A percentile compares a stretch with the other conserved stretches of the same genome.
phyloP scores from a whole-genome alignment of 805 yeast species.

The Nakazawaea laoshanensis region DNA sequence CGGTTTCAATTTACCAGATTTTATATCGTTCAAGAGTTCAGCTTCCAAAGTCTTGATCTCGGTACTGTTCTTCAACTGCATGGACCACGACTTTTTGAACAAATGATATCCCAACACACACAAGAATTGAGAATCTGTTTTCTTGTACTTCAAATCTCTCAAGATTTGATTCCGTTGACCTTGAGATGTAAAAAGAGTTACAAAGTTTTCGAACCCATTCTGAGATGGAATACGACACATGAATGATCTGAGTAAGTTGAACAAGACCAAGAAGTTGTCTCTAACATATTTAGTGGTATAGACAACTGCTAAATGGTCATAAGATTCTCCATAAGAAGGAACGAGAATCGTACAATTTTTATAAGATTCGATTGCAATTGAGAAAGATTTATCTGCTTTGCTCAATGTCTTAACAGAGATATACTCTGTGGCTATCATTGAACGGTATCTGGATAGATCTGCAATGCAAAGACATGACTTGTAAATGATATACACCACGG shows the following conservation, averaged over 20 bases:
- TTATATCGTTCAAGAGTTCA: conserved; percentile 22
- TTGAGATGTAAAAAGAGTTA: conserved; percentile 25
- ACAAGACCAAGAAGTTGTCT: conserved; percentile 37
- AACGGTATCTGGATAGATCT: conserved; percentile 48
- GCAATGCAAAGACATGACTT: conserved; percentile 47
- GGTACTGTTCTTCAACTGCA: conserved; percentile 22
- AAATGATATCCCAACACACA: conserved; percentile 27
- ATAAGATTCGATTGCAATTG: conserved; percentile 37
- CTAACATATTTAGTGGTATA: conserved; percentile 42
- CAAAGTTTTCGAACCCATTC: conserved; percentile 39
- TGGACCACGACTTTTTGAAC: conserved; percentile 31
- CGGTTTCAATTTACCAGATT: conserved; percentile 18
- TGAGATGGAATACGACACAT: conserved; percentile 42
- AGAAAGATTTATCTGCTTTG: conserved; percentile 26
- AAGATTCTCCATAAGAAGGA: conserved; percentile 65
- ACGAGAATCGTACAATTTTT: conserved; percentile 45
- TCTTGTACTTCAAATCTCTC: conserved; percentile 19
- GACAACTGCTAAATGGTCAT: conserved; percentile 50
- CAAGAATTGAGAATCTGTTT: conserved; percentile 17
- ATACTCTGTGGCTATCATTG: conserved; percentile 37
- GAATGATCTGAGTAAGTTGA: conserved; percentile 48
- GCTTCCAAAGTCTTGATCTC: conserved; percentile 20
- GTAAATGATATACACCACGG: conserved; percentile 34
- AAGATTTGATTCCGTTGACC: conserved; percentile 24
- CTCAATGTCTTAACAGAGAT: conserved; percentile 22